phyloP scores from a whole-genome alignment of 768 basidiomycete species.

The Dacryopinax primogenitus region DNA sequence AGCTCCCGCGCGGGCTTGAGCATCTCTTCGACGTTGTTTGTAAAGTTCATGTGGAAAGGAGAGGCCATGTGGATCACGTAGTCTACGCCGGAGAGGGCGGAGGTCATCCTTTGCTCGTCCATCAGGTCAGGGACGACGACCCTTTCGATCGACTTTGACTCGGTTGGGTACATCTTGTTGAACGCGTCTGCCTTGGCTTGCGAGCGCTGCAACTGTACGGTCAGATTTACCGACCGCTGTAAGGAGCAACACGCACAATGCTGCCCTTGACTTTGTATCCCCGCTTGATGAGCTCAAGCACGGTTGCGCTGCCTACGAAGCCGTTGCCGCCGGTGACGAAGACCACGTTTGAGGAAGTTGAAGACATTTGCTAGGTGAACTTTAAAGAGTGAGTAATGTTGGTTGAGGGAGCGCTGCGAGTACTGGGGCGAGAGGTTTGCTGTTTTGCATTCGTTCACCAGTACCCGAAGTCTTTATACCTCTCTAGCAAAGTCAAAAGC shows the following conservation, averaged over 20 bases:
- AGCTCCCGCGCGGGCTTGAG: slow-evolving; percentile 20
- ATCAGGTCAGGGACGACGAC: slow-evolving; percentile 12
- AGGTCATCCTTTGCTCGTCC: slow-evolving; percentile 5
- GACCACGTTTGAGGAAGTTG: not conserved
- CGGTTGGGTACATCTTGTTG: not conserved
- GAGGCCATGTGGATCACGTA: not conserved
- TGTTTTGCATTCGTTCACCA: too few species aligned
- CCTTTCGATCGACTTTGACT: slow-evolving; percentile 8
- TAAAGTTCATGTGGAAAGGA: not conserved
- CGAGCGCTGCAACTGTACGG: not conserved
- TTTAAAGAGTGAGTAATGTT: too few species aligned
- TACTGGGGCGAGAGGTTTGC: too few species aligned
- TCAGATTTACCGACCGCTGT: not conserved
- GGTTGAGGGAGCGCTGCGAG: too few species aligned
- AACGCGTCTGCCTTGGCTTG: slow-evolving; percentile 1
- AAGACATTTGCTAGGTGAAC: too few species aligned
- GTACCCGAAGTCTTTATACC: too few species aligned
- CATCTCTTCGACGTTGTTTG: slow-evolving; percentile 12
- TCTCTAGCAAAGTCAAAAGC: too few species aligned
- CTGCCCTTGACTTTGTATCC: slow-evolving; percentile 11
- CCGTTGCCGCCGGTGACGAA: slow-evolving; percentile 12
- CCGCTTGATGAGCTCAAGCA: slow-evolving; percentile 9
- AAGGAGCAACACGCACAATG: not conserved
- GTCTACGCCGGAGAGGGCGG: slow-evolving; percentile 10
- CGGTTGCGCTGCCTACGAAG: not conserved